These are phyloP conservation scores for Trebouxia sp. DNA, from an alignment of 139 green algal species.

Conservation along the genomic window DNA sequence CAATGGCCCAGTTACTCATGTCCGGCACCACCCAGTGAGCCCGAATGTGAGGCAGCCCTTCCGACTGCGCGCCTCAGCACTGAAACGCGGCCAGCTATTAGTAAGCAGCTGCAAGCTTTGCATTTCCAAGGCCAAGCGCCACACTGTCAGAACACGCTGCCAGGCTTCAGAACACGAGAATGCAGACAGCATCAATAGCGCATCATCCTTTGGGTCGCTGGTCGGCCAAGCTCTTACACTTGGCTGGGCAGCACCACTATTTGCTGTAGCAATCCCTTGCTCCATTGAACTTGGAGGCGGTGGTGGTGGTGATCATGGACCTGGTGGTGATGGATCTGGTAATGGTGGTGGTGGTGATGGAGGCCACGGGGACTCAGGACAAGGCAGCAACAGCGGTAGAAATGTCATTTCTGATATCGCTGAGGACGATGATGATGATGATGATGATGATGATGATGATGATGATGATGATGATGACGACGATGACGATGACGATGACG, in stretches of 20 bases:
- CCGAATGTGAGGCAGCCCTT: neutral
- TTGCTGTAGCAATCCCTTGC: slow-evolving; percentile 23
- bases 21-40: neutral
- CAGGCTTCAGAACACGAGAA: neutral
- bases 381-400: neutral
- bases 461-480: neutral
- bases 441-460: neutral
- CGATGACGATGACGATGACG: slow-evolving; percentile 5
- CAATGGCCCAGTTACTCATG: neutral
- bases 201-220: neutral
- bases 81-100: neutral
- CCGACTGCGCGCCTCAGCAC: neutral
- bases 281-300: slow-evolving; percentile 7
- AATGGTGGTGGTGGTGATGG: slow-evolving; percentile 42
- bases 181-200: neutral
- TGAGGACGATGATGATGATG: slow-evolving; percentile 9
- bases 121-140: neutral
- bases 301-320: slow-evolving; percentile 40
- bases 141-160: neutral
- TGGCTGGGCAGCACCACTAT: neutral
- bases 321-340: slow-evolving; percentile 45
- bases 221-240: neutral
- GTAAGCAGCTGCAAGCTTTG: neutral
- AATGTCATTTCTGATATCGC: slow-evolving; percentile 17
- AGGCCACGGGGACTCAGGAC: slow-evolving; percentile 19